Evolutionary conservation across 805 yeast genomes (phyloP), one percentile per base, ranked within the genome.

Genomic region (Yamadazyma akitaensis): DNA sequence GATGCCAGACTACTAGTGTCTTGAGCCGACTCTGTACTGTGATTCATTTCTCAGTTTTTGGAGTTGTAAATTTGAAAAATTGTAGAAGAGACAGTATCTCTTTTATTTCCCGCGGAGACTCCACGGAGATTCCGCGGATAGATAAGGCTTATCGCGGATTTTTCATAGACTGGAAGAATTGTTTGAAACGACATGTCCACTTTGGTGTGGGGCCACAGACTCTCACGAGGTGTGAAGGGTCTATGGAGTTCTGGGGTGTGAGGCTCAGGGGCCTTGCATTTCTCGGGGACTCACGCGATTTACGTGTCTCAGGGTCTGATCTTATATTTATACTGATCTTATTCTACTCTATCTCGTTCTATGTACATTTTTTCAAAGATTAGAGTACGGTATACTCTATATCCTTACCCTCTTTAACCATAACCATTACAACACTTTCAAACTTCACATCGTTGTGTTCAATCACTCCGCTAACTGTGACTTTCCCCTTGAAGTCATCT

Each of bases 371-470:
- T 11, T n/a, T n/a, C n/a, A n/a, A n/a, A n/a, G n/a, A 21, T 26
- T 34, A 50, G 11, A 50, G 37, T 9, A 50, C 44, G 39, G 43
- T 44, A 38, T 47, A 51, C n/a, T 41, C 51, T 10, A 34, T 39
- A 31, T 25, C 43, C 31, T 35, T 17, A 34, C 48, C 25, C 33
- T 37, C 26, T 18, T 43, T 38, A 12, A 26, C 24, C 28, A 45
- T 14, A 11, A 30, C 26, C 12, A 45, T n/a, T 5, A 36, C 33
- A 11, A 51, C 37, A 17, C 33, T 37, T n/a, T 37, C 38, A 30
- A 51, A 51, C 47, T 42, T 46, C 14, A 51, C 47, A 19, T 51
- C 48, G 26, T 49, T 43, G 26, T 49, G 40, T 14, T 44, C 38
- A 9, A 51, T 37, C 2, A 47, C 39, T 4, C 55, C 55, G 18